Evolutionary conservation across 106 monocot species (phyloP), one percentile per base, ranked within the genome.

Genomic region (Hemerocallis citrina): DNA sequence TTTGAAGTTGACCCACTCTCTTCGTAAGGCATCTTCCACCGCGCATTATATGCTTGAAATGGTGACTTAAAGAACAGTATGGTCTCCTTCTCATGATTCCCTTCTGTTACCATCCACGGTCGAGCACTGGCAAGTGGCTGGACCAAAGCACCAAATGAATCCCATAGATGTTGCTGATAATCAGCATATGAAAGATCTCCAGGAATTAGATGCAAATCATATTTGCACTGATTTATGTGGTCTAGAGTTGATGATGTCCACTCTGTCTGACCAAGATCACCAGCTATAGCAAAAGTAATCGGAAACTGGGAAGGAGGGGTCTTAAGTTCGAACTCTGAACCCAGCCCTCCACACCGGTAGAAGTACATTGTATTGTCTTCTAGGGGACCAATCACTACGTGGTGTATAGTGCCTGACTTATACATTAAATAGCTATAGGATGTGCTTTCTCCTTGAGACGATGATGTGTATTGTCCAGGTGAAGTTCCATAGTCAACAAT

Each of bases 91-190:
- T 98, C 96, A 81, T 98, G 96, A 65, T 98, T 98, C 28, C 96
- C 96, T 77, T 91, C 79, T 21, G 91, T 98, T 17, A 82, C 81
- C 96, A 98, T 98, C 87, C 90, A 98, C 17, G 96, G 96, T 37
- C 91, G 79, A 8, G 87, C 21, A 68, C 91, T 92, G 0, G 96
- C 87, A 74, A 82, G 77, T 46, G 96, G 96, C 74, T 98, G 74
- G 29, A 98, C 77, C 22, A 98, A 51, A 6, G 38, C 68, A 28
- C 96, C 96, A 75, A 98, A 98, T 22, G 91, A 77, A 73, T 98
- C 96, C 96, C 96, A 98, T 22, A 76, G 54, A 9, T 72, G 76
- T 22, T 98, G 96, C 68, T 63, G 65, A 66, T 92, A 98, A 75
- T 98, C 84, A 50, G 96, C 96, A 81, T 98, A 98, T 2, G 96